Percentiles rank a stretch among this genome's conserved stretches.
Conservation (phyloP, 106 monocot species). For the Phalaenopsis aphrodite region DNA sequence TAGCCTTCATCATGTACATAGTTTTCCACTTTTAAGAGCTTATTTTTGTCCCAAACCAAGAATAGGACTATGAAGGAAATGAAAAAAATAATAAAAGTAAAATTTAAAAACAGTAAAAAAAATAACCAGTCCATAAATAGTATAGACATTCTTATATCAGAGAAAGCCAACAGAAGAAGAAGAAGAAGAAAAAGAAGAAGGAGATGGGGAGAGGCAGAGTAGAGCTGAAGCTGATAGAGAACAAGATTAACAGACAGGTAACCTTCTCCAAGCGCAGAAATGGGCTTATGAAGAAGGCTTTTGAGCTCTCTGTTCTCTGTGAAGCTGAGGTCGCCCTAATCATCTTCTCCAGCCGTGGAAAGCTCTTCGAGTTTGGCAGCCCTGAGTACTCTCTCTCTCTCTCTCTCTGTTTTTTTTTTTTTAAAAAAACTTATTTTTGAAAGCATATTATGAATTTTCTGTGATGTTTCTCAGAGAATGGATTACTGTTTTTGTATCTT, state of each 20-base stretch:
- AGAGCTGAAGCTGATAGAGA: constrained; percentile 5
- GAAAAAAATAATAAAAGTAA: neutral
- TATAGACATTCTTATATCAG: neutral
- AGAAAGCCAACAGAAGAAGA: no score
- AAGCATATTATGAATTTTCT: neutral
- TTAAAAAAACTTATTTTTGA: neutral
- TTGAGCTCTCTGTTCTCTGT: neutral
- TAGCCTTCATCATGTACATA: neutral
- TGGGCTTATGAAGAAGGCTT: constrained; percentile 6
- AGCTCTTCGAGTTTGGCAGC: constrained; percentile 11
- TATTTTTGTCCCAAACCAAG: neutral
- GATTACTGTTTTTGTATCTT: neutral
- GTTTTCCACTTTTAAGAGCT: neutral
- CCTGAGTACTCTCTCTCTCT: constrained; percentile 1
- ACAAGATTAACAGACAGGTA: constrained; percentile 11
- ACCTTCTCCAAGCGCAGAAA: constrained; percentile 5
- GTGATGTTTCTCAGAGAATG: neutral
- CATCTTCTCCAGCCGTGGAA: constrained; percentile 5
- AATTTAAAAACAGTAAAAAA: neutral
- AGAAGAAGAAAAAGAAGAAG: neutral
- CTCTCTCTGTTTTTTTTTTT: neutral
- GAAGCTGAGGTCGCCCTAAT: neutral
- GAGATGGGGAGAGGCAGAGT: constrained; percentile 10
- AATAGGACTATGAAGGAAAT: neutral
- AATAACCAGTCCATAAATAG: neutral